A percentile compares a stretch with the other conserved stretches of the same genome.
These are phyloP conservation scores for Plasmodium relictum DNA, from an alignment of 169 alveolate genomes.

Conservation along the genomic window DNA sequence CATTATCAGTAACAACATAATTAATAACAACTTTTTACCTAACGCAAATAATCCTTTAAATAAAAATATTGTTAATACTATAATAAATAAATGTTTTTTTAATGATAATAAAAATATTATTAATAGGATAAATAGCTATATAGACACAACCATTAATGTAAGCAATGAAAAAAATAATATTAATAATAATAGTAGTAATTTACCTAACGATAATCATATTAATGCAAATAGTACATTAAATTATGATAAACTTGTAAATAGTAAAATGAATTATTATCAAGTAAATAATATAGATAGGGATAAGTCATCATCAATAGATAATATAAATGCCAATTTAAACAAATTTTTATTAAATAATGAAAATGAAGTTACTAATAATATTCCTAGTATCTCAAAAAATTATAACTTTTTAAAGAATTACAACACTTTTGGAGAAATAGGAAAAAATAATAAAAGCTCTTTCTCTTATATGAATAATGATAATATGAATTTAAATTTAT, in stretches of 20 bases:
- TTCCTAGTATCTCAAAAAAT: neutral
- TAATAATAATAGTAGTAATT: neutral
- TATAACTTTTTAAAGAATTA: neutral
- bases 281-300: neutral
- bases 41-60: neutral
- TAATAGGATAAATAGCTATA: too few relatives aligned
- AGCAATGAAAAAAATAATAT: neutral
- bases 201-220: neutral
- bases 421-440: neutral
- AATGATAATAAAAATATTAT: constrained; percentile 1
- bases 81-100: constrained; percentile 20
- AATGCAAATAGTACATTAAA: neutral
- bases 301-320: neutral
- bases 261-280: neutral
- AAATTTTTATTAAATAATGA: neutral
- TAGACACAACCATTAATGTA: neutral
- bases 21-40: constrained; percentile 19
- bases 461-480: neutral
- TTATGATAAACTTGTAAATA: neutral
- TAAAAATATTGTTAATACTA: neutral
- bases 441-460: neutral
- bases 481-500: neutral
- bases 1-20: constrained; percentile 9
- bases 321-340: neutral
- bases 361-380: neutral